Conservation (phyloP, 1,139 yeast species). For the Hansenula sp. region DNA sequence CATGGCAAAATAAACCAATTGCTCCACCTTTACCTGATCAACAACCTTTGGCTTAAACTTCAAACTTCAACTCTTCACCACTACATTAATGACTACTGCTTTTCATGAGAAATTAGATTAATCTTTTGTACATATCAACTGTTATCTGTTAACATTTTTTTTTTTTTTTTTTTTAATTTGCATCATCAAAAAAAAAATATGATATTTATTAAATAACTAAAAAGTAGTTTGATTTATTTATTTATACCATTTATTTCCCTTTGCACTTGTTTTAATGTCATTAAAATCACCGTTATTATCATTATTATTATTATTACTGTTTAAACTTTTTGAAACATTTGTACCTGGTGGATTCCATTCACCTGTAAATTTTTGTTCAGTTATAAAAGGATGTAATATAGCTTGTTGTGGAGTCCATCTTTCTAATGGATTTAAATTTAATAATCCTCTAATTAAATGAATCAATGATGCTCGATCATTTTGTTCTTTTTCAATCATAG, state of each 20-base stretch:
- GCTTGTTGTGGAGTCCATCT: slow-evolving; percentile 98
- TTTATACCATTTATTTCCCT: slow-evolving; percentile 13
- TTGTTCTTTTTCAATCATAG: slow-evolving; percentile 65
- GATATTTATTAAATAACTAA: not conserved
- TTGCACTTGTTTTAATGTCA: slow-evolving; percentile 8
- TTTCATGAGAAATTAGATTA: no score
- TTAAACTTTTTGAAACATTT: slow-evolving; percentile 5
- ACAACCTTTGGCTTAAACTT: slow-evolving; percentile 21
- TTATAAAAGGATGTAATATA: slow-evolving; percentile 83
- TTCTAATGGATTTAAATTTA: slow-evolving; percentile 86
- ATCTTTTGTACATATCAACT: no score
- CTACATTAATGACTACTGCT: no score
- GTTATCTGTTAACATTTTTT: no score
- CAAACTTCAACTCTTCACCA: not conserved
- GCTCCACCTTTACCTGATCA: slow-evolving; percentile 72
- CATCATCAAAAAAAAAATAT: not conserved
- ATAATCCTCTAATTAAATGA: slow-evolving; percentile 73
- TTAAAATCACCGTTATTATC: slow-evolving; percentile 3
- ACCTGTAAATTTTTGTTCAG: slow-evolving; percentile 40
- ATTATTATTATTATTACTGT: not conserved
- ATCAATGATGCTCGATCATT: slow-evolving; percentile 65
- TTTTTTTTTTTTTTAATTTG: no score
- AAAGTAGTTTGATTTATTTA: no score
- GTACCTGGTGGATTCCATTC: slow-evolving; percentile 45
- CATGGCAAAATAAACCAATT: slow-evolving; percentile 77